Evolutionary conservation across 441 rosid species (phyloP).

Genomic region (Raphanus hybrid): DNA sequence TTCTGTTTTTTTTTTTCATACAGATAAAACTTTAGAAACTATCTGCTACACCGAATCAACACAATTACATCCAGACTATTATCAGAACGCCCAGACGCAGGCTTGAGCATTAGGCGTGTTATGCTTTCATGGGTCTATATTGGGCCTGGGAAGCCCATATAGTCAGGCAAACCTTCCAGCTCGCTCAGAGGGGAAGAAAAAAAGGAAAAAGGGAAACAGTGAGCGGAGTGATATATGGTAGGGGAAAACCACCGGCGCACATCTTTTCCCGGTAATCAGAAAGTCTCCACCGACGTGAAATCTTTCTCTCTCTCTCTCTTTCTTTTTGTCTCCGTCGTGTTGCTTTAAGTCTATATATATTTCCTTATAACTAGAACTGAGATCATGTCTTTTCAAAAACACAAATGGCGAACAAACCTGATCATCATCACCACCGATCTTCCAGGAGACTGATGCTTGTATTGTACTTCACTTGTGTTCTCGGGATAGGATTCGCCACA

Average conservation of each 20-base stretch:
- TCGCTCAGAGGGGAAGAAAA: not conserved
- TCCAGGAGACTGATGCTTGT: constrained; percentile 48
- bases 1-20: not conserved
- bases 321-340: no score
- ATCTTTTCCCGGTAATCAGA: constrained; percentile 30
- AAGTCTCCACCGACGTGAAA: constrained; percentile 31
- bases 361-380: constrained; percentile 24
- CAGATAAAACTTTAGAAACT: not conserved
- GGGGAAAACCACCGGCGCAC: constrained; percentile 74
- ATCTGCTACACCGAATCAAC: not conserved
- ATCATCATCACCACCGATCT: constrained; percentile 15
- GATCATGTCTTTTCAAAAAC: constrained; percentile 20
- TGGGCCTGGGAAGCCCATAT: not conserved
- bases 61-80: not conserved
- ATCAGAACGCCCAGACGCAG: not conserved
- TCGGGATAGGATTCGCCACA: constrained; percentile 49
- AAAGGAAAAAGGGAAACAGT: not conserved
- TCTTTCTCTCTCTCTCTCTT: constrained; percentile 12
- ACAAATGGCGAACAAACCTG: constrained; percentile 47
- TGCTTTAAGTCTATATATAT: not conserved
- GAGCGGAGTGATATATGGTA: constrained; percentile 8
- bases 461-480: constrained; percentile 43
- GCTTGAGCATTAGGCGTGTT: not conserved
- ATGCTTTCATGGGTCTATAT: not conserved
- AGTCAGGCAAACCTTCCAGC: not conserved